phyloP scores from a whole-genome alignment of 306 rosid species.

The Urtica urens region DNA sequence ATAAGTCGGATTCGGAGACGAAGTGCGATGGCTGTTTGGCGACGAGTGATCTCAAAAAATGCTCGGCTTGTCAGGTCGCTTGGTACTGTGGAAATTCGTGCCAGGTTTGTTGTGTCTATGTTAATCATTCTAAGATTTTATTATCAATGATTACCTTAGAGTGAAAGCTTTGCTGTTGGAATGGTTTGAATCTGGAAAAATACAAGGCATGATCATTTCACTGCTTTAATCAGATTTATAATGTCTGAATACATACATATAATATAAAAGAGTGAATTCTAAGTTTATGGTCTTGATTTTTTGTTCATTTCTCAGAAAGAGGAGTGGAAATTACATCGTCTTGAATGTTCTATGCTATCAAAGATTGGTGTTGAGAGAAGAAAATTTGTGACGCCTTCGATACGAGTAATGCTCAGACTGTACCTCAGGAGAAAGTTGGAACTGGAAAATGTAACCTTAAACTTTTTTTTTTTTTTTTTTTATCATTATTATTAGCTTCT shows the following conservation, averaged over 20 bases:
- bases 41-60: slow-evolving; percentile 43
- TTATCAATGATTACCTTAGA: background rate
- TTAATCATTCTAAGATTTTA: background rate
- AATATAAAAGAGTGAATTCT: too few species aligned
- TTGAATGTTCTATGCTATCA: slow-evolving; percentile 69
- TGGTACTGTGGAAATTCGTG: slow-evolving; percentile 53
- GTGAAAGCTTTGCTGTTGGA: too few species aligned
- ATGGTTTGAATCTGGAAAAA: too few species aligned
- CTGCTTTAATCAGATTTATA: too few species aligned
- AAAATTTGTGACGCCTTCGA: slow-evolving; percentile 67
- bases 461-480: background rate
- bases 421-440: slow-evolving; percentile 57
- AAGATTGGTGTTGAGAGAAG: slow-evolving; percentile 46
- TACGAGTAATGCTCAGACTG: slow-evolving; percentile 74
- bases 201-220: too few species aligned
- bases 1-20: slow-evolving; percentile 29
- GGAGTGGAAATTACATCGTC: slow-evolving; percentile 86
- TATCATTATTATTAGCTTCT: background rate
- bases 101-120: slow-evolving; percentile 32
- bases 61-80: slow-evolving; percentile 53
- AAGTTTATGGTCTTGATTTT: background rate
- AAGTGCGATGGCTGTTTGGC: slow-evolving; percentile 66
- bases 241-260: too few species aligned
- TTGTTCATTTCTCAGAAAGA: slow-evolving; percentile 38
- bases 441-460: slow-evolving; percentile 42